These are phyloP conservation scores for Nidularia sp. DNA, from an alignment of 768 basidiomycete species.

Conservation along the genomic window DNA sequence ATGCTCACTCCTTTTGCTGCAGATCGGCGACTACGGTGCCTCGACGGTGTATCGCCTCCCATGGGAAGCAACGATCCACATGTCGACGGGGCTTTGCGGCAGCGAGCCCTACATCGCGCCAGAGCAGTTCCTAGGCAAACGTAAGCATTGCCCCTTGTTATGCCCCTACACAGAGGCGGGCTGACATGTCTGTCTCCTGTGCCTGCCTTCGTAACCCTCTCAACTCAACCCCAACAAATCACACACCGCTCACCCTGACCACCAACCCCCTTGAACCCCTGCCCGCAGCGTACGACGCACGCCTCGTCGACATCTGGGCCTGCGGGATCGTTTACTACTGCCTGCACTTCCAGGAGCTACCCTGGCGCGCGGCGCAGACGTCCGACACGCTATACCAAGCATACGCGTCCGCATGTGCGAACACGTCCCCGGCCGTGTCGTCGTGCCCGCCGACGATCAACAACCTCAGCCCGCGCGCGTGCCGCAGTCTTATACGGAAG, in stretches of 20 bases:
- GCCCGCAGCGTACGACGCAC: constrained; percentile 88
- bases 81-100: constrained; percentile 95
- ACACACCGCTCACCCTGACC: constrained; percentile 1
- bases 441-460: constrained; percentile 69
- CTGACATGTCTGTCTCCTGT: constrained; percentile 33
- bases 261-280: constrained; percentile 2
- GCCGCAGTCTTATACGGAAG: constrained; percentile 76
- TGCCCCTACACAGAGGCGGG: constrained; percentile 16
- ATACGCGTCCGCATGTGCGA: constrained; percentile 61
- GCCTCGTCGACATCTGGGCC: constrained; percentile 97
- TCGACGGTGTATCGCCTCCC: constrained; percentile 98
- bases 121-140: constrained; percentile 94
- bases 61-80: constrained; percentile 95
- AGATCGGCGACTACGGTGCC: constrained; percentile 99
- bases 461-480: constrained; percentile 84
- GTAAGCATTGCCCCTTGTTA: constrained; percentile 53
- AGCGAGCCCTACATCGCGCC: constrained; percentile 99
- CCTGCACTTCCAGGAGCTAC: constrained; percentile 95
- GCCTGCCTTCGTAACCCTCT: constrained; percentile 10
- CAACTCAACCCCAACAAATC: constrained; percentile 6
- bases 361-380: constrained; percentile 92
- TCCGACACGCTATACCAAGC: constrained; percentile 75
- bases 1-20: not conserved
- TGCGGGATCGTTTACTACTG: constrained; percentile 98
- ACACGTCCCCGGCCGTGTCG: constrained; percentile 37